Percentiles rank a stretch among this genome's conserved stretches.
Conservation (phyloP, 1,139 yeast genomes). For the Geotrichum bryndzae region DNA sequence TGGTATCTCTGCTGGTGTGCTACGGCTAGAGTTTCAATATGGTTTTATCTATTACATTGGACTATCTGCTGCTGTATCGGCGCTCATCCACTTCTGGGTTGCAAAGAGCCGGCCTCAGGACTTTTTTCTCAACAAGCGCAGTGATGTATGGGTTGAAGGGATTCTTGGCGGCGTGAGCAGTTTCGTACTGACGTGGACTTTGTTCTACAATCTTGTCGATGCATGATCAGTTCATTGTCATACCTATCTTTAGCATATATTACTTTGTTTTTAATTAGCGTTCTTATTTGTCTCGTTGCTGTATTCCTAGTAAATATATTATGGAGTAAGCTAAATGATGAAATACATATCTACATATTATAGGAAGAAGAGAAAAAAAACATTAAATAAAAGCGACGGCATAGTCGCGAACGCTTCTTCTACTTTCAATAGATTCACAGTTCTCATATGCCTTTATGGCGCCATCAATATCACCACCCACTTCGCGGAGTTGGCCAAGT, state of each 20-base stretch:
- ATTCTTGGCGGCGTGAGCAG: conserved; percentile 59
- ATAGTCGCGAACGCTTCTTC: conserved; percentile 50
- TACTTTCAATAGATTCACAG: conserved; percentile 61
- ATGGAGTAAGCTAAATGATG: background rate
- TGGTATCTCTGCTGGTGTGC: conserved; percentile 68
- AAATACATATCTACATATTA: too few species aligned
- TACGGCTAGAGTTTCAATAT: conserved; percentile 56
- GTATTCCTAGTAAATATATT: background rate
- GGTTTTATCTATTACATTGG: conserved; percentile 58
- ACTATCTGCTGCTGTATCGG: conserved; percentile 44
- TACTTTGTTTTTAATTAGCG: background rate
- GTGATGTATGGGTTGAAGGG: conserved; percentile 52
- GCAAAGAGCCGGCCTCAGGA: conserved; percentile 42
- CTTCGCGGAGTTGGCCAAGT: conserved; percentile 59
- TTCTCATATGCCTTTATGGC: conserved; percentile 55
- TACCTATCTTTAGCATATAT: background rate
- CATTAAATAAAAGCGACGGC: background rate
- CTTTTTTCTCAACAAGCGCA: conserved; percentile 51
- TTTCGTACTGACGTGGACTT: conserved; percentile 78
- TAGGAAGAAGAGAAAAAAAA: background rate
- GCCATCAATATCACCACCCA: conserved; percentile 49
- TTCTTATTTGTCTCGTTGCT: background rate
- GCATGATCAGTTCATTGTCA: conserved; percentile 24
- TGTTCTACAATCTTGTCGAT: conserved; percentile 60
- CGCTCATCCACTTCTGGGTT: conserved; percentile 40